Conservation (phyloP, 176 grass and related monocot genomes). For the Areca catechu region DNA sequence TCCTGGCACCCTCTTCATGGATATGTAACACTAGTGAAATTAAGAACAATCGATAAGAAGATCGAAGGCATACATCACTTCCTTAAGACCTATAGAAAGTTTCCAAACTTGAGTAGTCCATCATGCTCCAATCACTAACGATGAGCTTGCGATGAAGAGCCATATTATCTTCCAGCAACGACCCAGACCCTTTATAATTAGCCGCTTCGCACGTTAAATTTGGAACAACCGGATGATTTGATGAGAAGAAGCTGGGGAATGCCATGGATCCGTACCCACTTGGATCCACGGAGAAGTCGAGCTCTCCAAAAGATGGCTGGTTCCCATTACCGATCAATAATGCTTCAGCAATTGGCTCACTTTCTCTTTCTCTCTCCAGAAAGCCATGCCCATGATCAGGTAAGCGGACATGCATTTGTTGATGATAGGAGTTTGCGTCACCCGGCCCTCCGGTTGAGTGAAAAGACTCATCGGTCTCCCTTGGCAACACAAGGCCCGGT, state of each 20-base stretch:
- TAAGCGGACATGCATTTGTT: conserved; percentile 19
- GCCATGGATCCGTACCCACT: conserved; percentile 41
- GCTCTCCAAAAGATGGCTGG: conserved; percentile 12
- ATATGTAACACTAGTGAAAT: conserved; percentile 23
- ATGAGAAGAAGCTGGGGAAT: conserved; percentile 27
- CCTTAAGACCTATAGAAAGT: conserved; percentile 47
- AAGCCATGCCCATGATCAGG: conserved; percentile 27
- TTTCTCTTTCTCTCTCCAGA: neutral
- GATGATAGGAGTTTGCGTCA: conserved; percentile 21
- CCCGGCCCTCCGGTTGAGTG: conserved; percentile 36
- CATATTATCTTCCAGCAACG: conserved; percentile 20
- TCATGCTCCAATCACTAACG: conserved; percentile 28
- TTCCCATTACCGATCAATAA: too few relatives aligned
- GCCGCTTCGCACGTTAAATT: conserved; percentile 33
- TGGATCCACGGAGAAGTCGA: conserved; percentile 44
- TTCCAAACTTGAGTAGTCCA: conserved; percentile 46
- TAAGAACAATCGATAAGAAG: conserved; percentile 15
- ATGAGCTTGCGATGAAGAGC: conserved; percentile 25
- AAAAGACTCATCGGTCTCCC: conserved; percentile 29
- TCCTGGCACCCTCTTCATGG: conserved; percentile 17
- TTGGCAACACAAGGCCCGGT: neutral
- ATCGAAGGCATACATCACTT: neutral
- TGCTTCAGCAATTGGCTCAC: neutral
- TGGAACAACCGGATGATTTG: conserved; percentile 37
- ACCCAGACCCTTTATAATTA: conserved; percentile 33